A percentile compares a stretch with the other conserved stretches of the same genome.
Conservation (phyloP, 2,329 filamentous ascomycete species). For the Aspergillus sp. region DNA sequence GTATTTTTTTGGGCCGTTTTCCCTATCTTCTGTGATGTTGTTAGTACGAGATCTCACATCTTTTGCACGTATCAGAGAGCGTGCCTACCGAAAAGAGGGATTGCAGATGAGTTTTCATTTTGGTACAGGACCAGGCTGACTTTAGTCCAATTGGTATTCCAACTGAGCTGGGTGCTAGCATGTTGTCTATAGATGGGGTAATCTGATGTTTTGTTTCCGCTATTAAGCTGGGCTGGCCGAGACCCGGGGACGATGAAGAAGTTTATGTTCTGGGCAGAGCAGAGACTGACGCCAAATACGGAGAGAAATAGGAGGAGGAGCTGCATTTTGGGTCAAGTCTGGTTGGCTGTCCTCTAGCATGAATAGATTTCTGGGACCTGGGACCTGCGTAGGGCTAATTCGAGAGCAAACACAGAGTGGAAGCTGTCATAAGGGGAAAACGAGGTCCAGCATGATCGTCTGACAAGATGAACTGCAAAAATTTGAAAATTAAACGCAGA, state of each 20-base stretch:
- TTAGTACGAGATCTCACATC: not conserved
- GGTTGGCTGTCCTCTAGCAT: not conserved
- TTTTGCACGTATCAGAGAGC: too few relatives aligned
- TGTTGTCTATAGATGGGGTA: conserved; percentile 7
- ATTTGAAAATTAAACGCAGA: too few relatives aligned
- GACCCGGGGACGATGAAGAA: conserved; percentile 11
- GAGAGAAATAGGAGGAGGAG: not conserved
- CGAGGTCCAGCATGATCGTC: too few relatives aligned
- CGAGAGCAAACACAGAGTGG: too few relatives aligned
- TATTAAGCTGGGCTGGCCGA: conserved; percentile 4
- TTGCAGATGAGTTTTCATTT: conserved; percentile 10
- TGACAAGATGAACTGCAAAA: too few relatives aligned
- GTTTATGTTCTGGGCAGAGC: not conserved
- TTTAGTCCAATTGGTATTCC: conserved; percentile 8
- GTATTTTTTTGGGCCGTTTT: conserved; percentile 1
- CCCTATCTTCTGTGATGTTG: not conserved
- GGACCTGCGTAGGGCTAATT: too few relatives aligned
- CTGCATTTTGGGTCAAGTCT: conserved; percentile 1
- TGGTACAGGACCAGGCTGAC: conserved; percentile 12
- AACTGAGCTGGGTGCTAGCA: not conserved
- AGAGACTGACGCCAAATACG: not conserved
- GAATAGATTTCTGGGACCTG: not conserved
- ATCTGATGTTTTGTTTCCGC: conserved; percentile 7
- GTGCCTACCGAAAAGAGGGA: conserved; percentile 5
- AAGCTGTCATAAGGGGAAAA: too few relatives aligned